Percentiles rank a stretch among this genome's conserved stretches.
Evolutionary conservation across 345 rosid genomes (phyloP).

Genomic region (Eucalyptus erythrocorys): DNA sequence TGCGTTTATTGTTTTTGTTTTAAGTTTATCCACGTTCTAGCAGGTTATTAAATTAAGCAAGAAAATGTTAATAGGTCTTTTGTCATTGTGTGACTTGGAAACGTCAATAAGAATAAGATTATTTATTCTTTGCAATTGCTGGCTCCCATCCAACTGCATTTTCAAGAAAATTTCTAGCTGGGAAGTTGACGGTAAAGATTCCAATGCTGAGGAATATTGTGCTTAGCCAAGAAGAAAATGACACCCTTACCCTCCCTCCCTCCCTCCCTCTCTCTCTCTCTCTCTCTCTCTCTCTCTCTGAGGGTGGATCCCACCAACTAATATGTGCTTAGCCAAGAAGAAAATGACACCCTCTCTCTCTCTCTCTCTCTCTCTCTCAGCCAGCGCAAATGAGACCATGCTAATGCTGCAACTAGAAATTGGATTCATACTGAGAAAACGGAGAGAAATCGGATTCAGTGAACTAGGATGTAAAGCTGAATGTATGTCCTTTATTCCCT

Average conservation of each 20-base stretch:
- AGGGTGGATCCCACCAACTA: no score
- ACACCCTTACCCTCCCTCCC: background rate
- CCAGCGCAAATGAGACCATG: background rate
- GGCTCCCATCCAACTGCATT: background rate
- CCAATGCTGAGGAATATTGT: background rate
- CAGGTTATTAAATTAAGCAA: background rate
- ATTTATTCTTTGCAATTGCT: background rate
- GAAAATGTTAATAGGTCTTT: background rate
- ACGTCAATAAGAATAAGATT: background rate
- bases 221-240: background rate
- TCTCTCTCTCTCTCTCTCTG: background rate
- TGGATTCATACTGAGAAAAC: background rate
- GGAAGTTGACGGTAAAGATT: background rate
- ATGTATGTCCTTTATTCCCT: background rate
- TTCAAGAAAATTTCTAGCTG: background rate
- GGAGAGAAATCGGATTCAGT: background rate
- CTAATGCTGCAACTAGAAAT: background rate
- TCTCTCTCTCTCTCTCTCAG: background rate
- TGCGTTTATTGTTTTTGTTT: background rate
- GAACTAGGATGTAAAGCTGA: background rate
- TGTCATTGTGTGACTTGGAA: background rate
- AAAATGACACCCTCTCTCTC: no score
- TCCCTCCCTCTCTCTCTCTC: no score
- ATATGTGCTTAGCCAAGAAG: no score
- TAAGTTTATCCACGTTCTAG: background rate